Percentiles rank a stretch among this genome's conserved stretches.
Evolutionary conservation across 495 filamentous ascomycete species (phyloP).

Genomic region (Neurospora hispaniola): DNA sequence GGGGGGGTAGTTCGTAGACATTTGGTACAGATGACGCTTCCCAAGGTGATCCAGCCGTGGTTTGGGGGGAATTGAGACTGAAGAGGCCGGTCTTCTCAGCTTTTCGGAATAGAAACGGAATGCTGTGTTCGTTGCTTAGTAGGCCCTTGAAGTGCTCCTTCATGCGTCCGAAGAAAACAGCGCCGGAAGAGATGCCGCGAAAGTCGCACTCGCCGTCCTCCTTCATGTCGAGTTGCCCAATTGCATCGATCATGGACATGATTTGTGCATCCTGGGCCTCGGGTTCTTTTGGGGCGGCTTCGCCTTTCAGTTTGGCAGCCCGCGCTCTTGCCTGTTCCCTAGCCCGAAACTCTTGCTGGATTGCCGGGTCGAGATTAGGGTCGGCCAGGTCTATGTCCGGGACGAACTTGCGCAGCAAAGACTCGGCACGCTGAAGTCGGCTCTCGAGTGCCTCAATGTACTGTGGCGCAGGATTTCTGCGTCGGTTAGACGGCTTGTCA

Average conservation of each 20-base stretch:
- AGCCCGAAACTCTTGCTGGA: constrained; percentile 46
- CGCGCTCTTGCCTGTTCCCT: constrained; percentile 32
- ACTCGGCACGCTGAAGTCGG: constrained; percentile 74
- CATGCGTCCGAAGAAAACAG: constrained; percentile 76
- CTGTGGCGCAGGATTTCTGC: constrained; percentile 88
- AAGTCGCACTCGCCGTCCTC: constrained; percentile 92
- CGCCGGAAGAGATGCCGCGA: constrained; percentile 83
- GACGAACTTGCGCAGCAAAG: constrained; percentile 65
- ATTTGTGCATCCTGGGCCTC: constrained; percentile 63
- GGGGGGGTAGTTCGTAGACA: constrained; percentile 60
- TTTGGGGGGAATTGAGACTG: constrained; percentile 61
- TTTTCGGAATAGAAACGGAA: constrained; percentile 35
- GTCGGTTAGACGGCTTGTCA: constrained; percentile 92
- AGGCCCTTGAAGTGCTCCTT: constrained; percentile 65
- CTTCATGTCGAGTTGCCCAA: constrained; percentile 81
- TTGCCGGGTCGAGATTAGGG: constrained; percentile 61
- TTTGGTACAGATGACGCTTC: constrained; percentile 50
- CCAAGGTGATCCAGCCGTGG: constrained; percentile 41
- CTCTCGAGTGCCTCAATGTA: constrained; percentile 88
- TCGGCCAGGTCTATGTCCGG: constrained; percentile 81
- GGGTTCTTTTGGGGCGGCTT: constrained; percentile 8
- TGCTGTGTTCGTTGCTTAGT: constrained; percentile 44
- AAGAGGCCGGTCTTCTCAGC: constrained; percentile 27
- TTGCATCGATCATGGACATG: constrained; percentile 89
- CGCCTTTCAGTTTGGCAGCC: constrained; percentile 24